Base-by-base conservation (phyloP, 371 early-diverging fungal species). In the Mucor racemosus region DNA sequence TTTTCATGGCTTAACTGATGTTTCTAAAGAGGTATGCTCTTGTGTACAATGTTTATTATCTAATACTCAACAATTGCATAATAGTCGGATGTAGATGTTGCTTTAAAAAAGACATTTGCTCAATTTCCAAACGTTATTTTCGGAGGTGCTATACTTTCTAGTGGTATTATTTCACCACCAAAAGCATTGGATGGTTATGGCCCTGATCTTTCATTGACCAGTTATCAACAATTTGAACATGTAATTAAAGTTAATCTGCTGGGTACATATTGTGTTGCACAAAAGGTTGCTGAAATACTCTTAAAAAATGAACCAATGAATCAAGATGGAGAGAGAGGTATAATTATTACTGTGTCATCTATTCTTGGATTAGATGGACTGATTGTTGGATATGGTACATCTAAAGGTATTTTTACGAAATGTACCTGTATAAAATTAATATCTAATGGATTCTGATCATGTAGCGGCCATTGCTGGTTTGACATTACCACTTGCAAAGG, bases 401-500 rank as follows among this genome's bases (percentile, higher is more conserved):
- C 89, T 1, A 86, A 89, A 66, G 86, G 86, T 72, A 81, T 6
- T 41, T 9, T 26, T 1, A 8, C 8, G 44, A 7, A 2, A 44
- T 44, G 7, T 38, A 4, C 10, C 1, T 7, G 0, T 44, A 17
- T 17, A 44, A 17, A 8, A 3, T 3, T 4, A 42, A 15, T n/a
- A 42, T 17, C n/a, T 44, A 7, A 44, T 44, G 7, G 7, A 44
- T 13, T 19, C 42, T 21, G 11, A 17, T 46, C 58, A 38, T 15
- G 1, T 26, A 80, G 82, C 82, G 26, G 89, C 80, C 58, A 76
- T 89, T 44, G 82, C 86, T 36, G 85, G 85, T 4, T 66, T 89
- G 67, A 87, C 88, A 5, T 60, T 89, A 19, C 89, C 89, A 7
- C 73, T 89, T 71, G 88, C 89, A 21, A 76, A 77, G 39, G 88